Evolutionary conservation across 78 protist genomes (phyloP).

Genomic region (Tieghemostelium lacteum): DNA sequence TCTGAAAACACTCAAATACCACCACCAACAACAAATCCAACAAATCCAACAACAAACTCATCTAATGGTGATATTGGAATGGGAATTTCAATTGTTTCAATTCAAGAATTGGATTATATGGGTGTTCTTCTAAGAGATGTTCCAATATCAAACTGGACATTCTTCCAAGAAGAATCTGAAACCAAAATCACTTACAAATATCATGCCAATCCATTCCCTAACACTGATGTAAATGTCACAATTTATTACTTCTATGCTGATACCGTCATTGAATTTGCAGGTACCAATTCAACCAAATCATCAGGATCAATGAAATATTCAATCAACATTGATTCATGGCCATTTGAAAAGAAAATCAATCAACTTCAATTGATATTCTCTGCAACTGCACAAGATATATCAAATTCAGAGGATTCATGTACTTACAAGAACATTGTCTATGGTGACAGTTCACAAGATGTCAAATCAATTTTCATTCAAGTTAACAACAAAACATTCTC

Average conservation of each 20-base stretch:
- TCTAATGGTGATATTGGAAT: neutral
- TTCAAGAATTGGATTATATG: neutral
- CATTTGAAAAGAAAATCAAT: too few relatives aligned
- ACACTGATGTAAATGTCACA: too few relatives aligned
- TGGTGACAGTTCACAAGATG: neutral
- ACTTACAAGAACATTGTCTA: conserved; percentile 3
- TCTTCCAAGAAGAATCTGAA: neutral
- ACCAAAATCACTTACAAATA: neutral
- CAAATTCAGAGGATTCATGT: neutral
- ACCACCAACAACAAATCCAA: neutral
- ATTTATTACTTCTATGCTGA: too few relatives aligned
- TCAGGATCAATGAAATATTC: too few relatives aligned
- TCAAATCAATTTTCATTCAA: neutral
- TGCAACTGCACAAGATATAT: neutral
- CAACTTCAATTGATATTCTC: too few relatives aligned
- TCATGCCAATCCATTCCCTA: too few relatives aligned
- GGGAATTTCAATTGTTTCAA: neutral
- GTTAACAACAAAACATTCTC: neutral
- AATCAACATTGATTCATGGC: too few relatives aligned
- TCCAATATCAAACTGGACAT: neutral
- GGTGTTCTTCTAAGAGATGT: neutral
- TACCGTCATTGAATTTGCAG: too few relatives aligned
- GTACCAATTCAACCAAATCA: too few relatives aligned
- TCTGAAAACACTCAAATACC: too few relatives aligned
- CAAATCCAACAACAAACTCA: neutral